Percentiles rank a stretch among this genome's conserved stretches.
Evolutionary conservation across 352 stramenopile species (phyloP).

Genomic region (Hyaloperonospora arabidopsidis): DNA sequence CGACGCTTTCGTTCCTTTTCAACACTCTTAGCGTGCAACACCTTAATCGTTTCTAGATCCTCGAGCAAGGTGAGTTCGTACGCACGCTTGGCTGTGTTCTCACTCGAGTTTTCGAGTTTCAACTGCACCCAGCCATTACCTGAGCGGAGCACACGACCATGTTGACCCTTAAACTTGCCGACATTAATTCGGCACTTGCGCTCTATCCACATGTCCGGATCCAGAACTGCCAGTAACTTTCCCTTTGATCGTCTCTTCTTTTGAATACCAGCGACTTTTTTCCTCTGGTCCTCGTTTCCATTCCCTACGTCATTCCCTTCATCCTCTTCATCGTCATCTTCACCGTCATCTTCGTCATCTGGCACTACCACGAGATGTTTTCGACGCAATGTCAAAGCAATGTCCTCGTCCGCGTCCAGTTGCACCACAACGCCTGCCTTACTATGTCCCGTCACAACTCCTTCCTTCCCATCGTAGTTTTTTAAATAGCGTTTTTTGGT

Average conservation of each 20-base stretch:
- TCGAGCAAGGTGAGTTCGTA: slow-evolving; percentile 84
- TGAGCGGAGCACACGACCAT: slow-evolving; percentile 69
- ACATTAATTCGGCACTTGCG: slow-evolving; percentile 83
- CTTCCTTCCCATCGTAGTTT: slow-evolving; percentile 61
- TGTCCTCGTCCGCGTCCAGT: slow-evolving; percentile 43
- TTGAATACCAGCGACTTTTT: slow-evolving; percentile 10
- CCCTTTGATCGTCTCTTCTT: slow-evolving; percentile 36
- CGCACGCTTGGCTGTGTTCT: slow-evolving; percentile 81
- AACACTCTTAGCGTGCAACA: slow-evolving; percentile 58
- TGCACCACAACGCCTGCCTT: slow-evolving; percentile 40
- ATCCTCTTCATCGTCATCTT: slow-evolving; percentile 31
- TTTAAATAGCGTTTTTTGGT: slow-evolving; percentile 52
- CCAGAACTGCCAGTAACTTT: slow-evolving; percentile 64
- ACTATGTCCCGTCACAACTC: slow-evolving; percentile 44
- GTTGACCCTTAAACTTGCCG: slow-evolving; percentile 76
- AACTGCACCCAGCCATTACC: slow-evolving; percentile 87
- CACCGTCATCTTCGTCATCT: slow-evolving; percentile 25
- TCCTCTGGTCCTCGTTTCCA: slow-evolving; percentile 13
- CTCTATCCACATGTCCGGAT: slow-evolving; percentile 86
- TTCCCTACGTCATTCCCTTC: slow-evolving; percentile 28
- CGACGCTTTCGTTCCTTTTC: slow-evolving; percentile 52
- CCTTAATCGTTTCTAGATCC: slow-evolving; percentile 74
- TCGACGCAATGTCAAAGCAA: slow-evolving; percentile 45
- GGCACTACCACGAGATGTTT: slow-evolving; percentile 39
- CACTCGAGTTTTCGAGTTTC: slow-evolving; percentile 69